Conservation (phyloP, 129 eudicot species). For the Cynara cardunculus region DNA sequence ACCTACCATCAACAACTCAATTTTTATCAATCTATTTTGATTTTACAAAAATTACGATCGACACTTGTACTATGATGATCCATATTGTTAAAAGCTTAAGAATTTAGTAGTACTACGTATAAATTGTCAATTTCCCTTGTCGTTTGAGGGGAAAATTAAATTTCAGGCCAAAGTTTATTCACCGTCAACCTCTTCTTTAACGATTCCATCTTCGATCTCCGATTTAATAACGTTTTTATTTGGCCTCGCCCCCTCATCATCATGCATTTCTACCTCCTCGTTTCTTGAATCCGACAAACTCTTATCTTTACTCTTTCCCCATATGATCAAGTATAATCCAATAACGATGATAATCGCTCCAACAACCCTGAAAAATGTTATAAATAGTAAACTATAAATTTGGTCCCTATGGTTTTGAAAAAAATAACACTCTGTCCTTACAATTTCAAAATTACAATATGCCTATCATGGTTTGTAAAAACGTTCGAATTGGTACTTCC, state of each 20-base stretch:
- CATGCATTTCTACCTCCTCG: constrained; percentile 12
- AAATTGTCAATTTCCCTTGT: neutral
- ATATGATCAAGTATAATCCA: constrained; percentile 51
- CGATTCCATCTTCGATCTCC: neutral
- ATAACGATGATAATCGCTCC: constrained; percentile 39
- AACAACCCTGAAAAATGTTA: constrained; percentile 26
- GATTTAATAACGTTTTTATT: constrained; percentile 3
- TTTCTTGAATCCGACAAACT: constrained; percentile 25
- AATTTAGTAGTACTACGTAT: neutral
- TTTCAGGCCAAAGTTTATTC: constrained; percentile 21
- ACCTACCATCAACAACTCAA: neutral
- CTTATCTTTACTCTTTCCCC: constrained; percentile 56
- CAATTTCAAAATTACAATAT: too few species aligned
- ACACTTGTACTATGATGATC: constrained; percentile 1
- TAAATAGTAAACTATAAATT: too few species aligned
- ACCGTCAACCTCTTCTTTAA: constrained; percentile 12
- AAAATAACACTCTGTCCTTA: too few species aligned
- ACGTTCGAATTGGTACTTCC: too few species aligned
- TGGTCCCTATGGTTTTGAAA: too few species aligned
- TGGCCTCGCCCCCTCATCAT: constrained; percentile 1
- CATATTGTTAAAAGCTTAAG: neutral
- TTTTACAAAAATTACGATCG: neutral
- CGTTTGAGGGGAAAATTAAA: neutral
- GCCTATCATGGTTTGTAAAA: too few species aligned
- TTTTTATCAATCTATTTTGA: neutral